Conservation (phyloP, 495 filamentous ascomycete genomes). For the Penicillium psychrofluorescens region DNA sequence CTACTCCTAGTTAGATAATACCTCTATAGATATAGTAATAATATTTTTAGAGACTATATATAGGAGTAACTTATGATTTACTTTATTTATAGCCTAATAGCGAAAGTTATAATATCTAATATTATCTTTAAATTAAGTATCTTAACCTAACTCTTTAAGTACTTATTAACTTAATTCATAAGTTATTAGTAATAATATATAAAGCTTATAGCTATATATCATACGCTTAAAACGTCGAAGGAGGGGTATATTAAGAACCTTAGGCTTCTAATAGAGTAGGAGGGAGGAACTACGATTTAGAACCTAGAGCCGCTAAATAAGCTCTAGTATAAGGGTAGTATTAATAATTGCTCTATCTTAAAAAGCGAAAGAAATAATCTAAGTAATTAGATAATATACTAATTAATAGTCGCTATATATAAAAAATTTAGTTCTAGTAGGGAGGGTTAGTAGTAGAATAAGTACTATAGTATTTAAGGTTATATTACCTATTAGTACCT, state of each 20-base stretch:
- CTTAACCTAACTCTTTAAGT: no score
- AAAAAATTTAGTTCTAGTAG: conserved; percentile 23
- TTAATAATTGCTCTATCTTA: conserved; percentile 19
- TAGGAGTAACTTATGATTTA: conserved; percentile 22
- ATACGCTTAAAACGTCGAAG: conserved; percentile 13
- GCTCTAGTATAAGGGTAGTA: conserved; percentile 17
- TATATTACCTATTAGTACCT: conserved; percentile 21
- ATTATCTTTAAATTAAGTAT: conserved; percentile 22
- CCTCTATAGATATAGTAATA: no score
- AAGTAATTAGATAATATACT: conserved; percentile 20
- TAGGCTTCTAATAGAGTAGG: conserved; percentile 15
- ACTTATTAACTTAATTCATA: conserved; percentile 15
- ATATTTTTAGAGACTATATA: no score
- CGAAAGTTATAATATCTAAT: conserved; percentile 27
- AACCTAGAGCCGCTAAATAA: conserved; percentile 21
- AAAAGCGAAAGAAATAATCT: conserved; percentile 24
- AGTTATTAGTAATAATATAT: conserved; percentile 15
- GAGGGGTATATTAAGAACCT: conserved; percentile 18
- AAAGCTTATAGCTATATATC: conserved; percentile 15
- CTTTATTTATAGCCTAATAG: conserved; percentile 23
- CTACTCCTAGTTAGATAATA: no score
- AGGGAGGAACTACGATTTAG: conserved; percentile 14
- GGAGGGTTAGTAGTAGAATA: conserved; percentile 5
- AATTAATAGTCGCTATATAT: conserved; percentile 25
- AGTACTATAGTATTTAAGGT: no score